Evolutionary conservation across 192 early-diverging fungal species (phyloP).

Genomic region (Oehlia diaphana): DNA sequence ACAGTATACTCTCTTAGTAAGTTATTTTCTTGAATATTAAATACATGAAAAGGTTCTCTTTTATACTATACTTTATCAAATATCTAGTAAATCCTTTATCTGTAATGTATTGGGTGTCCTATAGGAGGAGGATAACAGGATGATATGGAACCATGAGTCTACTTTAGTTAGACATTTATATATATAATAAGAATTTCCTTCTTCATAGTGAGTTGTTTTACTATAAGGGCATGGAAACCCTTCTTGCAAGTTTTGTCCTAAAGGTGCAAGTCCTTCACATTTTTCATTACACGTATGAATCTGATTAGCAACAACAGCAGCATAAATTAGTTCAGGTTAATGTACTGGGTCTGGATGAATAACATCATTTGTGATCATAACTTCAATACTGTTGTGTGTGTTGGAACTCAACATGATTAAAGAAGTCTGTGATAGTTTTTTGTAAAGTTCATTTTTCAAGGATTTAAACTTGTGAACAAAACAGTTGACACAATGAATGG

Average conservation of each 20-base stretch:
- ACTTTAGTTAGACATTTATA: not conserved
- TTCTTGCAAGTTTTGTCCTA: too few species aligned
- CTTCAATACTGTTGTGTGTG: not conserved
- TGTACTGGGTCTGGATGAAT: not conserved
- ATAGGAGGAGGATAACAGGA: not conserved
- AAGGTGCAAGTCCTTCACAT: not conserved
- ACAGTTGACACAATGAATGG: not conserved
- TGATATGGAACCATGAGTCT: not conserved
- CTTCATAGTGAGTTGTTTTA: too few species aligned
- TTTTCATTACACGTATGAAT: not conserved
- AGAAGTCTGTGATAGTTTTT: too few species aligned
- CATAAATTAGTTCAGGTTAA: not conserved
- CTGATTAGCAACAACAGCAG: not conserved
- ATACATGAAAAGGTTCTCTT: not conserved
- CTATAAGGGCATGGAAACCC: too few species aligned
- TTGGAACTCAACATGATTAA: too few species aligned
- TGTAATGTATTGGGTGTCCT: slow-evolving; percentile 3
- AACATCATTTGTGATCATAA: not conserved
- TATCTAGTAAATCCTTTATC: not conserved
- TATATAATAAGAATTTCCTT: not conserved
- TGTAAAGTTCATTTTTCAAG: too few species aligned
- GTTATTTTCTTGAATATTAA: slow-evolving; percentile 1
- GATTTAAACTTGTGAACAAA: too few species aligned
- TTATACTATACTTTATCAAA: not conserved
- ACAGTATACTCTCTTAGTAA: not conserved